Conservation (phyloP, 129 eudicot species). For the Flaveria linearis region DNA sequence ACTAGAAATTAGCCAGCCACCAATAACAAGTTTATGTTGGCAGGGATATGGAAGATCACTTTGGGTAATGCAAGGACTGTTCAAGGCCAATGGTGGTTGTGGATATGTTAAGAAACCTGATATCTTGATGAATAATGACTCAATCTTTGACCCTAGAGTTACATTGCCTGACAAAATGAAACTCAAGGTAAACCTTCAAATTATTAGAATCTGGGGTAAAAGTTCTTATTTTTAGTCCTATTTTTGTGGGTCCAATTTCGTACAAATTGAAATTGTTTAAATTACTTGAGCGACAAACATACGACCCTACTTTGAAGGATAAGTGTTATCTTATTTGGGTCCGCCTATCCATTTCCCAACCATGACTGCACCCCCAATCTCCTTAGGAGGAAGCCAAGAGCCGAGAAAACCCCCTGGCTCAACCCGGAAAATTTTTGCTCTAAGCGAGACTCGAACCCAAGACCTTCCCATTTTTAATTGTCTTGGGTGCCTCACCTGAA, state of each 20-base stretch:
- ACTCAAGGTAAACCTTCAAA: slow-evolving; percentile 55
- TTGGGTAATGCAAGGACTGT: slow-evolving; percentile 99
- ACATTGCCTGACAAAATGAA: slow-evolving; percentile 51
- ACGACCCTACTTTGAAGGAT: too few relatives aligned
- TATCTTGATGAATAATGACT: slow-evolving; percentile 53
- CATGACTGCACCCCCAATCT: too few relatives aligned
- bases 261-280: not conserved
- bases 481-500: too few relatives aligned
- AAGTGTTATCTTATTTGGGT: too few relatives aligned
- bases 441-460: too few relatives aligned
- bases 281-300: too few relatives aligned
- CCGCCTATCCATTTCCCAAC: too few relatives aligned
- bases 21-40: slow-evolving; percentile 12
- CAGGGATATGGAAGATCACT: slow-evolving; percentile 95
- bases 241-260: slow-evolving; percentile 5
- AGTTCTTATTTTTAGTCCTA: not conserved
- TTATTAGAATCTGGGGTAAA: not conserved
- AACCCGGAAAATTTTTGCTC: too few relatives aligned
- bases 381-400: too few relatives aligned
- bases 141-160: slow-evolving; percentile 63
- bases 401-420: too few relatives aligned
- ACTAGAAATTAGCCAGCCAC: not conserved
- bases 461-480: too few relatives aligned
- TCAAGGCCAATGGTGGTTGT: slow-evolving; percentile 94
- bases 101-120: slow-evolving; percentile 93